Base-by-base conservation (phyloP, 371 early-diverging fungal genomes). In the Mortierella sp. region DNA sequence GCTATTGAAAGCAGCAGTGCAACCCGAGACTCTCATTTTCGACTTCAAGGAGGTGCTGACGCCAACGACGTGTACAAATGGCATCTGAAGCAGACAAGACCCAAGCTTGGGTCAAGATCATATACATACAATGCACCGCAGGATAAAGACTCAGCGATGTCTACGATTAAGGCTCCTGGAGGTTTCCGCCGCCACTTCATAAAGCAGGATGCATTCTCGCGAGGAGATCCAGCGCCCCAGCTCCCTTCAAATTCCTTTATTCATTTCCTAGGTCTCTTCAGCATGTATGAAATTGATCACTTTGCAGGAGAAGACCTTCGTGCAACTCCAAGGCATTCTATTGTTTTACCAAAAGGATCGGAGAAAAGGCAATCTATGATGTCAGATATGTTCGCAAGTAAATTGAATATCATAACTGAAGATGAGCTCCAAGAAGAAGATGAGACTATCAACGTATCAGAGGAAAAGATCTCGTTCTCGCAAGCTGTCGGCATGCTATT, bases 291-390 rank as follows among this genome's bases (percentile, higher is more conserved):
- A 32, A 78, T 93, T 10, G 92, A 91, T 57, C 89, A 89, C 10
- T 93, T 91, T 82, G 93, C 92, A 28, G 95, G 95, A 53, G 95
- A 93, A 56, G 87, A 93, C 64, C 85, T 93, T 31, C 68, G 55
- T 12, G 70, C 75, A 28, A 67, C 68, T 2, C 75, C 75, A 1
- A 63, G 64, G 29, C 66, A 75, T 5, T 70, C 70, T 3, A 68
- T 74, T 55, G 62, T 68, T 10, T 67, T 75, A 2, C 80, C 74
- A 31, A 66, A 47, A 13, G 74, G 67, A 51, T 15, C 42, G 35
- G 80, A 71, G 13, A 74, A 68, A 58, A 59, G 61, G 13, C 28
- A 68, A 4, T 23, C 22, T 13, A 75, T 75, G 3, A 26, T 70
- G 51, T 64, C 68, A 0, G 66, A 56, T 5, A 64, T 70, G 8